Base-by-base conservation (phyloP, 108 stramenopile species). In the Skeletonema marinoi region DNA sequence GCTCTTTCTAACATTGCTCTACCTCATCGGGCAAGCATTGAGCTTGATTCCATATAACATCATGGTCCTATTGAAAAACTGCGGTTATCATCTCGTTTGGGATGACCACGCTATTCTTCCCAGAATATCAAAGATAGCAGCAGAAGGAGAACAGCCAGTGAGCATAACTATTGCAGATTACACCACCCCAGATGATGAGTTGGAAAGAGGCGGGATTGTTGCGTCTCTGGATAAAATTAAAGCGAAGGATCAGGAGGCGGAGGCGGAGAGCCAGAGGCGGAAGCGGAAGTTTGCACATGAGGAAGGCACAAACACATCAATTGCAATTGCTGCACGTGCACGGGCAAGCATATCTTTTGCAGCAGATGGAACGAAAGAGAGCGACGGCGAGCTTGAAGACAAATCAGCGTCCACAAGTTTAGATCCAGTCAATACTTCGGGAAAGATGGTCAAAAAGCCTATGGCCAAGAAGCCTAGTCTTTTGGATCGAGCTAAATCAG, bases 1-100 rank as follows among this genome's bases (percentile, higher is more conserved):
- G 1, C 31, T 83, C 9, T 78, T 83, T 46, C 30, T 78, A 3
- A 78, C 77, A 12, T 41, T 83, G 16, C 60, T 83, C 7, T 83
- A 78, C 51, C 50, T 83, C 10, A 3, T 30, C 7, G 82, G 77
- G 6, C 82, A 83, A 56, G 6, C 82, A 9, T 42, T 83, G 64
- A 65, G 77, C 1, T 50, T 83, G 9, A 16, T 83, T 13, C 65
- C 72, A 16, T 70, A 81, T 35, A 48, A 44, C 31, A 32, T 32
- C 32, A 48, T 44, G 44, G 6, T 16, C 3, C 8, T 0, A 19
- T 16, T 62, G 61, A 38, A 5, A 32, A 38, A n/a, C 2, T 1
- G 61, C 3, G 48, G n/a, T 19, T 17, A 50, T 50, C 17, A 50
- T 17, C 17, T 46, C 44, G 11, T 46, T 12, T 46, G 44, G 44